Conservation (phyloP, 1,284 basidiomycete species). For the Tilletiaria anomala region DNA sequence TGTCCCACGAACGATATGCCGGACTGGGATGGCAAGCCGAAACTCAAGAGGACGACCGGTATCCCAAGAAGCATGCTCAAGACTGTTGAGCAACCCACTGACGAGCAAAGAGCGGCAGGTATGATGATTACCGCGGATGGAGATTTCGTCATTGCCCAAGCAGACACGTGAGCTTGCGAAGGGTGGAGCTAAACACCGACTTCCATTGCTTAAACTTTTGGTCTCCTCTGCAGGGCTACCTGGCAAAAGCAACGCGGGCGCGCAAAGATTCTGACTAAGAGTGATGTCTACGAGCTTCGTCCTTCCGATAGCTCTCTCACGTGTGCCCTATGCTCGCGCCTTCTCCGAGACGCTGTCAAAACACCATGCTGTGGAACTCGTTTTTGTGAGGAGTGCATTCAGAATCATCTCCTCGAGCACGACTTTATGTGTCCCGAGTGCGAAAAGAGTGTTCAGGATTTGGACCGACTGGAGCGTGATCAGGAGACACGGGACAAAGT, state of each 20-base stretch:
- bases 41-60: conserved; percentile 94
- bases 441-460: conserved; percentile 30
- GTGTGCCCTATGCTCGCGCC: conserved; percentile 32
- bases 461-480: conserved; percentile 27
- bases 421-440: conserved; percentile 38
- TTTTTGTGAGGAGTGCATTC: conserved; percentile 38
- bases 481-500: conserved; percentile 27
- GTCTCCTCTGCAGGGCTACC: conserved; percentile 4
- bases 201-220: too few relatives aligned
- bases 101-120: conserved; percentile 16
- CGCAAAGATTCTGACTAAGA: conserved; percentile 27
- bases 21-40: conserved; percentile 80
- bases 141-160: conserved; percentile 34
- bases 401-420: conserved; percentile 35
- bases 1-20: conserved; percentile 95
- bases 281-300: conserved; percentile 31
- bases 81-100: conserved; percentile 58
- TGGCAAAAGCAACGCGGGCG: conserved; percentile 30
- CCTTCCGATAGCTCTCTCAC: conserved; percentile 31
- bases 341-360: conserved; percentile 27
- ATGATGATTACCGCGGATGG: conserved; percentile 37
- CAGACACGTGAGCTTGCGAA: conserved; percentile 17
- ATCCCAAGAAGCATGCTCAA: conserved; percentile 94
- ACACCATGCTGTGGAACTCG: conserved; percentile 33
- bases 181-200: too few relatives aligned